Percentiles rank a stretch among this genome's conserved stretches.
Conservation (phyloP, 306 rosid genomes). For the Echinosophora koreensis region DNA sequence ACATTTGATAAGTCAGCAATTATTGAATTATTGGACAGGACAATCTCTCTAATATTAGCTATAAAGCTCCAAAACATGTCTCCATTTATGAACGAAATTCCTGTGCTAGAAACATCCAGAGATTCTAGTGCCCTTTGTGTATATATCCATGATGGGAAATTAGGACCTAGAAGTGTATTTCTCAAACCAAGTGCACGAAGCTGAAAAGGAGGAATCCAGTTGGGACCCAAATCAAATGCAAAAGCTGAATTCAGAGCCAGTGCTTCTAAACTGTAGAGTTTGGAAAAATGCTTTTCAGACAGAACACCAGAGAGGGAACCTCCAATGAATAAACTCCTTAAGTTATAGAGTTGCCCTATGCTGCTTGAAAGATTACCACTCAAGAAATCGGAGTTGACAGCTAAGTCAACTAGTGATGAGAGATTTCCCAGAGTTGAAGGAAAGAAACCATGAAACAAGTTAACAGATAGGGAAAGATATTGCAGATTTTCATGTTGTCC, state of each 20-base stretch:
- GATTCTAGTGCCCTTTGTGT: conserved; percentile 10
- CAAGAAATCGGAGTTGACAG: background rate
- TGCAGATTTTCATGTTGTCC: conserved; percentile 42
- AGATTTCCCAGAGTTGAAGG: conserved; percentile 51
- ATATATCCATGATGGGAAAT: conserved; percentile 47
- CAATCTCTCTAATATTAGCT: conserved; percentile 36
- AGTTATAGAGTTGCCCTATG: conserved; percentile 34
- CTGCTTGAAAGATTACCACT: conserved; percentile 39
- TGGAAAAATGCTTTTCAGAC: conserved; percentile 11
- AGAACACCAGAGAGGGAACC: conserved; percentile 35
- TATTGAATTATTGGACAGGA: conserved; percentile 43
- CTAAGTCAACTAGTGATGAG: conserved; percentile 35
- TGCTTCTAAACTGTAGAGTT: background rate
- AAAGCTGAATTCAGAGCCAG: conserved; percentile 9
- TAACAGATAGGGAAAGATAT: conserved; percentile 24
- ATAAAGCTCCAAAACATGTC: conserved; percentile 38
- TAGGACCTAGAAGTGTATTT: conserved; percentile 41
- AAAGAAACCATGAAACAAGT: conserved; percentile 46
- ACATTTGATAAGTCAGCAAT: conserved; percentile 47
- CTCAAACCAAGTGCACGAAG: background rate
- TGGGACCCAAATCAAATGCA: conserved; percentile 19
- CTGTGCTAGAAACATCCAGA: conserved; percentile 7
- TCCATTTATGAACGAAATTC: background rate
- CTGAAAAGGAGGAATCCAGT: conserved; percentile 51
- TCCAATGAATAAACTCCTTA: background rate